Evolutionary conservation across 257 asterid genomes (phyloP).

Genomic region (Solanum clarkiae): DNA sequence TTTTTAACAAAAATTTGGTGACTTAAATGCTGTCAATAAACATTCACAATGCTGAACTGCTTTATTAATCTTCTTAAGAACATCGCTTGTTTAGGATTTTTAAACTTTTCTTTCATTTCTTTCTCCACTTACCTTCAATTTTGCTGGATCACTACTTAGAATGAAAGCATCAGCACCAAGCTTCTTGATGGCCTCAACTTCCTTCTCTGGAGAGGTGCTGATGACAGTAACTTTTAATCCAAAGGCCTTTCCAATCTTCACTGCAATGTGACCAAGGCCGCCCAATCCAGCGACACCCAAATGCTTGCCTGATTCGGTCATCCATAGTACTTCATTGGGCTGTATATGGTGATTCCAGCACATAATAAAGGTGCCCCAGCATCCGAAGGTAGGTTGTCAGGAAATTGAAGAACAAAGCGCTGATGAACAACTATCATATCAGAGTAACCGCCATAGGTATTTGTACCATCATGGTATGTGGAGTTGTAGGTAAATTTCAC

Average conservation of each 20-base stretch:
- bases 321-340: conserved; percentile 56
- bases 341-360: conserved; percentile 60
- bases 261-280: conserved; percentile 69
- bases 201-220: conserved; percentile 40
- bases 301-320: conserved; percentile 47
- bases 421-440: conserved; percentile 43
- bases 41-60: background rate
- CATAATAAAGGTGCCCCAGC: conserved; percentile 53
- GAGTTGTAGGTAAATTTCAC: conserved; percentile 30
- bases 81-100: background rate
- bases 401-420: conserved; percentile 38
- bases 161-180: conserved; percentile 58
- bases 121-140: conserved; percentile 33
- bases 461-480: conserved; percentile 32
- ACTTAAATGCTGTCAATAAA: background rate
- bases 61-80: background rate
- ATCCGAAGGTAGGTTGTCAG: conserved; percentile 40
- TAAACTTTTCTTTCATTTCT: background rate
- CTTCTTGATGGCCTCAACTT: conserved; percentile 31
- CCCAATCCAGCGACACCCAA: conserved; percentile 65
- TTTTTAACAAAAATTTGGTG: background rate
- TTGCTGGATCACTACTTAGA: conserved; percentile 28
- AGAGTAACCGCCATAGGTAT: conserved; percentile 59
- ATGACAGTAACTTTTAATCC: conserved; percentile 58
- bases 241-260: conserved; percentile 60